phyloP scores from a whole-genome alignment of 441 rosid genomes.

The Gossypium lobatum region DNA sequence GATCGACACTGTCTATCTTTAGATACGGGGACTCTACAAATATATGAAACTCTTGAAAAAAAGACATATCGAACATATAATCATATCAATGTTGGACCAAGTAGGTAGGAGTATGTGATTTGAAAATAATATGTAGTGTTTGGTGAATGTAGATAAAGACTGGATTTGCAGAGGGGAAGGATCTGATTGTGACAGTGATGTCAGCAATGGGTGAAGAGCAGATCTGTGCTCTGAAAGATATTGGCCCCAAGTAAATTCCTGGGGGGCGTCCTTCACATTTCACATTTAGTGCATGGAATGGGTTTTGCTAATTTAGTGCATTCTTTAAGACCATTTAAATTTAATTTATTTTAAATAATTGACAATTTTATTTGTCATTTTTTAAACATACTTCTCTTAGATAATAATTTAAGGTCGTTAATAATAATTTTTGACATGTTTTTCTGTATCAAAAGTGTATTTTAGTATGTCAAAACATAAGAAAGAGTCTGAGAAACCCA shows the following conservation, averaged over 20 bases:
- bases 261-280: too few species aligned
- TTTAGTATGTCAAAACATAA: too few species aligned
- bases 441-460: background rate
- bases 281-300: background rate
- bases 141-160: constrained; percentile 63
- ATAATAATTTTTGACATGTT: background rate
- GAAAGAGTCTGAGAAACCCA: too few species aligned
- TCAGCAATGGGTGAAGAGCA: constrained; percentile 96
- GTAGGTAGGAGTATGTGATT: background rate
- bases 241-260: constrained; percentile 53
- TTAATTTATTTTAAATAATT: background rate
- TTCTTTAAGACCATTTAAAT: background rate
- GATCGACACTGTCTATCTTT: too few species aligned
- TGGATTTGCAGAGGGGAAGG: constrained; percentile 74
- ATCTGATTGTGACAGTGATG: constrained; percentile 77
- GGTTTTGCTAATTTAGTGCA: background rate
- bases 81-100: too few species aligned
- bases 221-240: constrained; percentile 78
- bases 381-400: background rate
- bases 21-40: too few species aligned
- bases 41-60: too few species aligned
- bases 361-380: background rate
- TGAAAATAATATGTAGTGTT: constrained; percentile 52
- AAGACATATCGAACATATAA: too few species aligned
- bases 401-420: background rate